Percentiles rank a stretch among this genome's conserved stretches.
phyloP scores from a whole-genome alignment of 1,284 basidiomycete genomes.

The Lignosus rhinocerotis region DNA sequence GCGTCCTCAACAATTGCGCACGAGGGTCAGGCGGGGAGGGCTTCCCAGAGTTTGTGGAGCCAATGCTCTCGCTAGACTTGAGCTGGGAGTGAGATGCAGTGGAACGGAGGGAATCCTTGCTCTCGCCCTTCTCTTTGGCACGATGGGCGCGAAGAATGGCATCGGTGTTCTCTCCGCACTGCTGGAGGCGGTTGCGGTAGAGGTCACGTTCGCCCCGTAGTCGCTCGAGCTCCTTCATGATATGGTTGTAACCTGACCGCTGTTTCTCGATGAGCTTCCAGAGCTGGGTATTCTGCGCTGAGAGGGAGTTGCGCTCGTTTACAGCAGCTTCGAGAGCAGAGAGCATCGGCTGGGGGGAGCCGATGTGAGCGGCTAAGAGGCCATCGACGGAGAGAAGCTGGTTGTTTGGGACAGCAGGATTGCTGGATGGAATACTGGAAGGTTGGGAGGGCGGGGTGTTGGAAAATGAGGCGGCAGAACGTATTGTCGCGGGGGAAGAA shows the following conservation, averaged over 20 bases:
- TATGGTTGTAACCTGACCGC: conserved; percentile 66
- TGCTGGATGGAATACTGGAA: conserved; percentile 29
- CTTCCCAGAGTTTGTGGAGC: conserved; percentile 10
- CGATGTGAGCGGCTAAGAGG: conserved; percentile 54
- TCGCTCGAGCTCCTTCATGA: conserved; percentile 79
- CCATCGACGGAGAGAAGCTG: conserved; percentile 50
- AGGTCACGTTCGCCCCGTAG: conserved; percentile 78
- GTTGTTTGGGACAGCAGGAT: conserved; percentile 31
- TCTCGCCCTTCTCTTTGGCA: conserved; percentile 35
- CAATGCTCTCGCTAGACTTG: conserved; percentile 26
- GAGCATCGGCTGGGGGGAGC: conserved; percentile 52
- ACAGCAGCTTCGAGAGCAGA: conserved; percentile 76
- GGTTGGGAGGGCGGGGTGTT: conserved; percentile 28
- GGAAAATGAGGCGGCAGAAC: conserved; percentile 26
- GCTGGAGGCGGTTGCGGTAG: conserved; percentile 52
- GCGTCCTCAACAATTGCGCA: conserved; percentile 37
- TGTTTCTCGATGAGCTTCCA: conserved; percentile 95
- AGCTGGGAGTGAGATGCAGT: conserved; percentile 32
- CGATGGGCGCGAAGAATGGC: conserved; percentile 32
- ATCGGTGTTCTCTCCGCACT: conserved; percentile 42
- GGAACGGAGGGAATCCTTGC: conserved; percentile 29
- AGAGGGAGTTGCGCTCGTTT: conserved; percentile 75
- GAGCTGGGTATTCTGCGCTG: conserved; percentile 82
- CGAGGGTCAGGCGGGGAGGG: conserved; percentile 31
- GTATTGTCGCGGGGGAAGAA: conserved; percentile 23